Conservation (phyloP, 2,329 filamentous ascomycete species). For the Orbilia javanica region DNA sequence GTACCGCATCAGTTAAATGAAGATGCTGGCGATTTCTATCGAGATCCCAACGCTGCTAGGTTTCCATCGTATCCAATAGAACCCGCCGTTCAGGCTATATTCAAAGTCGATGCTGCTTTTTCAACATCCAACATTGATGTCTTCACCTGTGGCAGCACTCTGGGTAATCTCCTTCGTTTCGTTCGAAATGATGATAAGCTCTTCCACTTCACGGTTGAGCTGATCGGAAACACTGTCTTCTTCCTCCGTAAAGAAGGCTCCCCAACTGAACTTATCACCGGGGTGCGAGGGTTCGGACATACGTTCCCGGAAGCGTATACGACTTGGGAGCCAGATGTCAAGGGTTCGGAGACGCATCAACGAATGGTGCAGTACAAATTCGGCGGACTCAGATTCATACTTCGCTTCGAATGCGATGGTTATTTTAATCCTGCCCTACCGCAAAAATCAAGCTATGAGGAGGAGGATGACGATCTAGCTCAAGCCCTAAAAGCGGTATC, state of each 20-base stretch:
- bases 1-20: conserved; percentile 64
- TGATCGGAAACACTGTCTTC: conserved; percentile 72
- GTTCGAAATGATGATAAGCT: conserved; percentile 66
- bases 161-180: conserved; percentile 74
- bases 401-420: conserved; percentile 46
- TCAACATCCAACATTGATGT: conserved; percentile 68
- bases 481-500: conserved; percentile 32
- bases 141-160: conserved; percentile 72
- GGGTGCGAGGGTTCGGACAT: conserved; percentile 74
- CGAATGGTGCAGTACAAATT: conserved; percentile 44
- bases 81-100: conserved; percentile 67
- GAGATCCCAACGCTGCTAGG: conserved; percentile 70
- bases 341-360: conserved; percentile 60
- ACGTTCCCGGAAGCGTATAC: conserved; percentile 77
- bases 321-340: conserved; percentile 71
- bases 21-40: conserved; percentile 70
- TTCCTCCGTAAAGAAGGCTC: conserved; percentile 74
- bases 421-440: conserved; percentile 36
- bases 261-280: conserved; percentile 71
- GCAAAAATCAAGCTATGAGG: conserved; percentile 20
- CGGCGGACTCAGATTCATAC: conserved; percentile 34
- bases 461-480: conserved; percentile 25
- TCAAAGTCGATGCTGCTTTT: conserved; percentile 65
- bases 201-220: conserved; percentile 74
- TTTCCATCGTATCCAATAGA: conserved; percentile 70